Evolutionary conservation across 208 protist species (phyloP).

Genomic region (Trypanosoma scelopori): DNA sequence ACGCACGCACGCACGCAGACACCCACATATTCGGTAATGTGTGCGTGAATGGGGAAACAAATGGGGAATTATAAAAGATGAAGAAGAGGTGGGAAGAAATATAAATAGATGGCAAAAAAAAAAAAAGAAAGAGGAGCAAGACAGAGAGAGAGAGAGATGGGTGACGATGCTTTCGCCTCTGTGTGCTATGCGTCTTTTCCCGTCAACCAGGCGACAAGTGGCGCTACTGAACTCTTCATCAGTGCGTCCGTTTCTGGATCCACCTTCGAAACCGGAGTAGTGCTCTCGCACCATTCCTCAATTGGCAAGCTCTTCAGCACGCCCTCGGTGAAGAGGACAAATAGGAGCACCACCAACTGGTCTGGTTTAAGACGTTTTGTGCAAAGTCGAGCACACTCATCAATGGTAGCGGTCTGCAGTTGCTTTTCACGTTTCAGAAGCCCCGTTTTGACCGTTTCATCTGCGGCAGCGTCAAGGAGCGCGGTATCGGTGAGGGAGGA

Average conservation of each 20-base stretch:
- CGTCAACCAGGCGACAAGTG: conserved; percentile 63
- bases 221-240: conserved; percentile 47
- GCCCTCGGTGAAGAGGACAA: conserved; percentile 79
- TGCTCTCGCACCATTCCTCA: conserved; percentile 38
- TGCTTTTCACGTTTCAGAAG: conserved; percentile 59
- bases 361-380: conserved; percentile 43
- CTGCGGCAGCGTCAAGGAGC: conserved; percentile 20
- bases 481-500: conserved; percentile 50
- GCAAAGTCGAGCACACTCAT: conserved; percentile 54
- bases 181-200: neutral
- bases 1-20: neutral
- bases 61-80: neutral
- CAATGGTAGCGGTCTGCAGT: conserved; percentile 58
- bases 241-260: conserved; percentile 32
- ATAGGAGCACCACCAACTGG: conserved; percentile 55
- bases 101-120: neutral
- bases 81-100: neutral
- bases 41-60: neutral
- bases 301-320: conserved; percentile 58
- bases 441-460: conserved; percentile 64
- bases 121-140: conserved; percentile 12
- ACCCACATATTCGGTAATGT: too few relatives aligned
- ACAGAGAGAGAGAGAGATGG: neutral
- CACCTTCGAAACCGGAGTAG: conserved; percentile 23
- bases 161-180: neutral